A percentile compares a stretch with the other conserved stretches of the same genome.
Conservation (phyloP, 2,329 filamentous ascomycete species). For the Colletotrichum falcatum region DNA sequence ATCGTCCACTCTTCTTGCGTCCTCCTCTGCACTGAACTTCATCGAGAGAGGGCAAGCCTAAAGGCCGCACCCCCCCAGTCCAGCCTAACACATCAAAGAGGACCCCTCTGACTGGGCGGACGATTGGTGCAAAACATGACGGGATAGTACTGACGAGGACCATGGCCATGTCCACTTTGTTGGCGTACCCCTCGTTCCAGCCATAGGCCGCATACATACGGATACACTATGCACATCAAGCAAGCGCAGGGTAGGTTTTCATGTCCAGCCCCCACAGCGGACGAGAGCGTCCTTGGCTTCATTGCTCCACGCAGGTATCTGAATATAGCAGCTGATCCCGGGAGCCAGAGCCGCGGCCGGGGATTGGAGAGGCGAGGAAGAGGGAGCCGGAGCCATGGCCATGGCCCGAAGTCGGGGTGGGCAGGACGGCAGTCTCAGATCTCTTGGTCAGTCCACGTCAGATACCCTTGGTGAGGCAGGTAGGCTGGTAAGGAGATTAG, state of each 20-base stretch:
- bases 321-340: constrained; percentile 29
- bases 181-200: constrained; percentile 35
- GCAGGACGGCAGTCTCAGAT: constrained; percentile 10
- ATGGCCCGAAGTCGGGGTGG: background rate
- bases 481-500: background rate
- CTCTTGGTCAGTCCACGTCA: constrained; percentile 5
- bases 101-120: constrained; percentile 33
- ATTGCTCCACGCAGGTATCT: constrained; percentile 36
- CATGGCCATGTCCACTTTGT: constrained; percentile 33
- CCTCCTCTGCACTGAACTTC: constrained; percentile 27
- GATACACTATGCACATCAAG: too few species aligned
- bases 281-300: constrained; percentile 10
- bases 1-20: constrained; percentile 34
- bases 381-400: background rate
- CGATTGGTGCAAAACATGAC: constrained; percentile 26
- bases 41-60: constrained; percentile 17
- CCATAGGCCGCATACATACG: constrained; percentile 26
- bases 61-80: background rate
- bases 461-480: background rate
- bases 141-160: constrained; percentile 29
- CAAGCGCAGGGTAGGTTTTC: constrained; percentile 13
- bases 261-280: background rate
- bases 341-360: constrained; percentile 4
- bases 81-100: background rate
- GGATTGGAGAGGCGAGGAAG: background rate